Conservation (phyloP, 2,329 filamentous ascomycete species). For the Ceratocystis diversiconidia region DNA sequence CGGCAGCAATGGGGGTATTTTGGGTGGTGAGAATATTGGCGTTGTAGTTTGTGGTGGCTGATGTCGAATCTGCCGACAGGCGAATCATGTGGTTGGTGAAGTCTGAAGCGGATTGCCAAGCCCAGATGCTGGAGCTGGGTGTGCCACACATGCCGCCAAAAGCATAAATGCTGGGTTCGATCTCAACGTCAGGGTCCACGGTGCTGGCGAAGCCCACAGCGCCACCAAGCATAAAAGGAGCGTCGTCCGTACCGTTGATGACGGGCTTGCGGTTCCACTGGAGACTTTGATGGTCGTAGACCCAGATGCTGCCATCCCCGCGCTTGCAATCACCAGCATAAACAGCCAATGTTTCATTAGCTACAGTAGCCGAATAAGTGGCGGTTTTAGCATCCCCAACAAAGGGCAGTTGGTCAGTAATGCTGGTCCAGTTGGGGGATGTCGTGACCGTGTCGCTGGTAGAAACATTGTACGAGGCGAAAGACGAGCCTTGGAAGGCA, state of each 20-base stretch:
- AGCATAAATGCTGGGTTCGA: constrained; percentile 46
- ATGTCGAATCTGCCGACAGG: constrained; percentile 30
- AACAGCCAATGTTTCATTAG: constrained; percentile 52
- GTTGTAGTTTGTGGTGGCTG: constrained; percentile 25
- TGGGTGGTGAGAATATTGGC: constrained; percentile 23
- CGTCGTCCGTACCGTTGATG: constrained; percentile 19
- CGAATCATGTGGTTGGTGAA: constrained; percentile 72
- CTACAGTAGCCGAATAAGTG: constrained; percentile 54
- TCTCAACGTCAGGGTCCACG: constrained; percentile 29
- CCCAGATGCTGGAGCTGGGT: constrained; percentile 27
- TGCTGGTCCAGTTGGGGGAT: constrained; percentile 33
- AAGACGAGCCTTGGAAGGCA: constrained; percentile 36
- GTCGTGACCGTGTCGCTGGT: constrained; percentile 32
- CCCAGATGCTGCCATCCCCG: constrained; percentile 49
- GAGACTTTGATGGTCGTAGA: constrained; percentile 37
- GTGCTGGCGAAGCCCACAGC: constrained; percentile 54
- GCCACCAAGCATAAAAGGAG: constrained; percentile 38
- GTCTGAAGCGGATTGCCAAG: constrained; percentile 53
- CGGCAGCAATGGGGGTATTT: constrained; percentile 47
- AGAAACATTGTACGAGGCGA: constrained; percentile 51
- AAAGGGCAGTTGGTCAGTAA: constrained; percentile 50
- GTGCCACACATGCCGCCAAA: constrained; percentile 77
- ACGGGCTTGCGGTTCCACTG: constrained; percentile 20
- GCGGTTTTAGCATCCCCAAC: constrained; percentile 34
- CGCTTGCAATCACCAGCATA: constrained; percentile 59